Evolutionary conservation across 1,284 basidiomycete species (phyloP), one percentile per base, ranked within the genome.

Genomic region (Mrakiaceae sp.): DNA sequence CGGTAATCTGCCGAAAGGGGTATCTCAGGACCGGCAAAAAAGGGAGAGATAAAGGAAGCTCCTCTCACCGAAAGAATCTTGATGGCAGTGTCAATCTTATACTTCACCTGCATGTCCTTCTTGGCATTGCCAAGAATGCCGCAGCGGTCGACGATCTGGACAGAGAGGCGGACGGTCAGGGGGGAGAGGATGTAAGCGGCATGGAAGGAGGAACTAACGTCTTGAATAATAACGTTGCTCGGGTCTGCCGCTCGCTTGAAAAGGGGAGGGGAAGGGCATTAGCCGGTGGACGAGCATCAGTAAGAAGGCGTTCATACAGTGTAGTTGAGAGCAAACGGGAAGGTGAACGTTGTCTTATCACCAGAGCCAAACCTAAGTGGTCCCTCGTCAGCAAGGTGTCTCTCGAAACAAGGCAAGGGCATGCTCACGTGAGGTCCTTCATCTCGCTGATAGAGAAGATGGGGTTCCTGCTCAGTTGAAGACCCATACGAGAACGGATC

Each of bases 241-340:
- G 27, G 27, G 27, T 27, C 27, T 27, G 27, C 27, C 27, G 27
- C 27, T 27, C 27, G 27, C 27, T 27, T 27, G 2, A 2, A 27
- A 27, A 27, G 27, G 1, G 27, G 2, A 27, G 27, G 27, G 27
- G 27, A 27, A 27, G 27, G 27, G 2, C 27, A 27, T 27, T 27
- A 27, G 27, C 27, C 27, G 27, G 27, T 27, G 27, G 27, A 27
- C 27, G 27, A 27, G 27, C 27, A 27, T 27, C 27, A 27, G 27
- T 27, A 27, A 27, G 27, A 27, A 27, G 27, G 27, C 27, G 27
- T 27, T 27, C 27, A 27, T 27, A 27, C 27, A 9, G 53, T 57
- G 49, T 63, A 63, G 16, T 48, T 44, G 12, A 63, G 42, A n/a
- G 16, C 39, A 54, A 63, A 63, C 7, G 53, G 53, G 27, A 63